These are phyloP conservation scores for Globisporangium acanthophoron DNA, from an alignment of 352 stramenopile species.

Conservation along the genomic window DNA sequence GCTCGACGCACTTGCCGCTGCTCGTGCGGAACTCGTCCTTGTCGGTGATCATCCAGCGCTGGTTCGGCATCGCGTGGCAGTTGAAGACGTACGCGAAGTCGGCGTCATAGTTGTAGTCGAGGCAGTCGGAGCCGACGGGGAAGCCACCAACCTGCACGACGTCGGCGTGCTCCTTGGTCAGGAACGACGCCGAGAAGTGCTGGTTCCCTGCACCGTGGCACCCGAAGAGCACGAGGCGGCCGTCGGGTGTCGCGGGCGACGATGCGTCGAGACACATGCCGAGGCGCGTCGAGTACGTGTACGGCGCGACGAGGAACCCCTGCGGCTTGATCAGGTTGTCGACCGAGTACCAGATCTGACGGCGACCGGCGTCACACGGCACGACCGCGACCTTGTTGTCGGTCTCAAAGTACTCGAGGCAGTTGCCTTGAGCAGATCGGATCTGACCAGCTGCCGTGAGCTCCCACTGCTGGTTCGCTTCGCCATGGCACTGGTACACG, in stretches of 20 bases:
- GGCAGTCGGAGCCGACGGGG: too few species aligned
- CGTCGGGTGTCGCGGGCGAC: not conserved
- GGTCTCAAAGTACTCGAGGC: not conserved
- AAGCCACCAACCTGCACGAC: too few species aligned
- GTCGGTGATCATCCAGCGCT: too few species aligned
- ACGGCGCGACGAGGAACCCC: not conserved
- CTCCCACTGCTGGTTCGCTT: not conserved
- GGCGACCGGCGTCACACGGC: not conserved
- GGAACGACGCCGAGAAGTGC: too few species aligned
- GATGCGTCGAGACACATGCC: not conserved
- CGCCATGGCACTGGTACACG: not conserved
- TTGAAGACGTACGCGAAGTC: too few species aligned
- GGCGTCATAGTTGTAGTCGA: too few species aligned
- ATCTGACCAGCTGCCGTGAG: not conserved
- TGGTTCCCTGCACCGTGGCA: too few species aligned
- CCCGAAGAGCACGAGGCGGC: not conserved
- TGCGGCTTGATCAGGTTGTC: not conserved
- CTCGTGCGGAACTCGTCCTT: too few species aligned
- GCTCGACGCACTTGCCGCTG: too few species aligned
- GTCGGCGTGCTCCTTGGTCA: too few species aligned
- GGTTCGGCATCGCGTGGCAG: too few species aligned
- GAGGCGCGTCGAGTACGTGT: not conserved
- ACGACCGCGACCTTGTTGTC: not conserved
- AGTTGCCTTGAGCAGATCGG: not conserved
- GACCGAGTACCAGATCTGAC: not conserved